Conservation (phyloP, 1,284 basidiomycete species). For the Fomitiporia mediterranea region DNA sequence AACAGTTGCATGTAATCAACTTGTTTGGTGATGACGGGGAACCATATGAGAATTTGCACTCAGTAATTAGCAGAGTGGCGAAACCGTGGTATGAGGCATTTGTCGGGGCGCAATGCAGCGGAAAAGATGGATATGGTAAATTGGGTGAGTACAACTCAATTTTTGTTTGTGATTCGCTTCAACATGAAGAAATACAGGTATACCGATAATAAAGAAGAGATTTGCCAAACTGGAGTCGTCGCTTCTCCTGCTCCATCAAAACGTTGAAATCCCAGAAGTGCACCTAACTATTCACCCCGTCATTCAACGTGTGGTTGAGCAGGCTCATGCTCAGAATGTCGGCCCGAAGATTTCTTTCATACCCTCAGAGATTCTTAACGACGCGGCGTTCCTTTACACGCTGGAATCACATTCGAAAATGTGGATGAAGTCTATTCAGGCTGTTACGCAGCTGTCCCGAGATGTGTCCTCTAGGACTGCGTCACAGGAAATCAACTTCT, state of each 20-base stretch:
- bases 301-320: conserved; percentile 84
- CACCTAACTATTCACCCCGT: conserved; percentile 89
- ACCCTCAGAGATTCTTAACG: conserved; percentile 70
- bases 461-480: conserved; percentile 96
- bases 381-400: conserved; percentile 90
- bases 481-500: conserved; percentile 98
- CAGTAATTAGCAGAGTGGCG: conserved; percentile 91
- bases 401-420: conserved; percentile 92
- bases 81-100: conserved; percentile 99
- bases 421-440: conserved; percentile 98
- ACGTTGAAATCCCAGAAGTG: conserved; percentile 98
- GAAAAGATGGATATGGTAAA: conserved; percentile 79
- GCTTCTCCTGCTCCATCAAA: conserved; percentile 93
- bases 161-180: conserved; percentile 5
- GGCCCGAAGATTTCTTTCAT: conserved; percentile 77
- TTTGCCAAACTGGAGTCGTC: conserved; percentile 98
- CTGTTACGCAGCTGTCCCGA: conserved; percentile 88
- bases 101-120: conserved; percentile 67
- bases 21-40: conserved; percentile 88
- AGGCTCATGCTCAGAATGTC: conserved; percentile 53
- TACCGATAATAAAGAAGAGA: conserved; percentile 98
- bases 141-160: conserved; percentile 57
- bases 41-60: conserved; percentile 94
- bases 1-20: conserved; percentile 90
- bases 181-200: conserved; percentile 67